A percentile compares a stretch with the other conserved stretches of the same genome.
These are phyloP conservation scores for Pseudogymnoascus sp. DNA, from an alignment of 2,329 filamentous ascomycete genomes.

Conservation along the genomic window DNA sequence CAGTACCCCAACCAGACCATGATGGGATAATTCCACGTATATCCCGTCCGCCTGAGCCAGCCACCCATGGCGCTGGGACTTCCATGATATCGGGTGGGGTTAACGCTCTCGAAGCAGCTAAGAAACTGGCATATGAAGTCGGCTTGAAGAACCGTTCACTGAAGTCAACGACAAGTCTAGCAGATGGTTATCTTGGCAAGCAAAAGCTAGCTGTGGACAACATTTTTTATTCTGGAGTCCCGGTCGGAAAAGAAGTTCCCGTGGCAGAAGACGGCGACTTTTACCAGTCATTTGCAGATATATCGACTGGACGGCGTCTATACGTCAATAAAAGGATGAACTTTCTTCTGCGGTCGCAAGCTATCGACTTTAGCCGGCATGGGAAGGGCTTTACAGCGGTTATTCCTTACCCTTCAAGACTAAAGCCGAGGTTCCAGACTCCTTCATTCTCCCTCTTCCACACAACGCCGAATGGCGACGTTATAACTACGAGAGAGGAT, in stretches of 20 bases:
- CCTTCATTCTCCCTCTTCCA: slow-evolving; percentile 29
- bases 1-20: neutral
- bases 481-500: slow-evolving; percentile 23
- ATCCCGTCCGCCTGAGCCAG: neutral
- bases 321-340: slow-evolving; percentile 37
- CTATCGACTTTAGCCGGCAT: slow-evolving; percentile 16
- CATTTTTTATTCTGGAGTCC: slow-evolving; percentile 33
- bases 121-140: slow-evolving; percentile 5
- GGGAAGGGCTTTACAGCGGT: slow-evolving; percentile 19
- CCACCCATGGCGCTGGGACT: neutral
- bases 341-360: slow-evolving; percentile 30
- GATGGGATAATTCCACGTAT: slow-evolving; percentile 1
- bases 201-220: slow-evolving; percentile 31
- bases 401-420: slow-evolving; percentile 23
- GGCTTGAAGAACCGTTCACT: slow-evolving; percentile 5
- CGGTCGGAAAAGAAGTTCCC: slow-evolving; percentile 25
- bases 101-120: neutral
- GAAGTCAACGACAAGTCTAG: slow-evolving; percentile 10
- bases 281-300: slow-evolving; percentile 19
- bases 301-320: slow-evolving; percentile 37
- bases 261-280: slow-evolving; percentile 23
- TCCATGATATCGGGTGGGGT: neutral
- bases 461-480: slow-evolving; percentile 14
- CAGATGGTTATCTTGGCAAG: slow-evolving; percentile 31
- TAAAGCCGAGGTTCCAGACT: slow-evolving; percentile 22